A percentile compares a stretch with the other conserved stretches of the same genome.
Evolutionary conservation across 1,284 basidiomycete species (phyloP).

Genomic region (Sporisorium exsertum): DNA sequence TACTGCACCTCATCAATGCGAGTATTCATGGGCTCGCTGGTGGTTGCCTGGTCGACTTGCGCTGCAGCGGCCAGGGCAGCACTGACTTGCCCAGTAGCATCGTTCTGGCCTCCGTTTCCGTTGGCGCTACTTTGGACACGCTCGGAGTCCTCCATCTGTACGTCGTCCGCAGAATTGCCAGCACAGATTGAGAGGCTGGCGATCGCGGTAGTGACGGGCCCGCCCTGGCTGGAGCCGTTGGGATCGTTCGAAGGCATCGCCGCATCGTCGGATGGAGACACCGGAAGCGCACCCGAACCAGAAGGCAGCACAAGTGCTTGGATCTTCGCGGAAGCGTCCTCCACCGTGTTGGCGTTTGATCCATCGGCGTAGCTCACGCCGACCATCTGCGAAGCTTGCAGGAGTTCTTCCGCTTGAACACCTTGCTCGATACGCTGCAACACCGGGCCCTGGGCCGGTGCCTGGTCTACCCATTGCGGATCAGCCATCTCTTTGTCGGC

Average conservation of each 20-base stretch:
- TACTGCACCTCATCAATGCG: neutral
- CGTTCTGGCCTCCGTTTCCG: no score
- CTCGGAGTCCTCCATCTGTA: slow-evolving; percentile 3
- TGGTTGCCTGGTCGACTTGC: neutral
- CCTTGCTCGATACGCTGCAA: neutral
- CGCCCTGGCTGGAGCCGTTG: neutral
- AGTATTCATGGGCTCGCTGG: neutral
- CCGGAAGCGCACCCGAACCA: neutral
- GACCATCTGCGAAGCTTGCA: neutral
- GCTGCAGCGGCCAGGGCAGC: neutral
- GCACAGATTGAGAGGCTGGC: neutral
- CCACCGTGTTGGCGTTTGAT: neutral
- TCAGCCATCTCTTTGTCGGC: neutral
- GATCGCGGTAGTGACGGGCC: neutral
- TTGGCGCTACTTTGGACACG: neutral
- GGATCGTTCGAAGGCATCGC: neutral
- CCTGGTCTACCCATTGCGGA: neutral
- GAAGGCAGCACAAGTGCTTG: slow-evolving; percentile 1
- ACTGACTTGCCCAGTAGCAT: neutral
- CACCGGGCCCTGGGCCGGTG: neutral
- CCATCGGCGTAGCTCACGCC: neutral
- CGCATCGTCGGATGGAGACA: neutral
- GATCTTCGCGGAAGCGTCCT: neutral
- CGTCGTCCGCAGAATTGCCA: neutral
- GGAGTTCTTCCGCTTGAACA: neutral